phyloP scores from a whole-genome alignment of 1,139 yeast species.

The Taphrina betulina region DNA sequence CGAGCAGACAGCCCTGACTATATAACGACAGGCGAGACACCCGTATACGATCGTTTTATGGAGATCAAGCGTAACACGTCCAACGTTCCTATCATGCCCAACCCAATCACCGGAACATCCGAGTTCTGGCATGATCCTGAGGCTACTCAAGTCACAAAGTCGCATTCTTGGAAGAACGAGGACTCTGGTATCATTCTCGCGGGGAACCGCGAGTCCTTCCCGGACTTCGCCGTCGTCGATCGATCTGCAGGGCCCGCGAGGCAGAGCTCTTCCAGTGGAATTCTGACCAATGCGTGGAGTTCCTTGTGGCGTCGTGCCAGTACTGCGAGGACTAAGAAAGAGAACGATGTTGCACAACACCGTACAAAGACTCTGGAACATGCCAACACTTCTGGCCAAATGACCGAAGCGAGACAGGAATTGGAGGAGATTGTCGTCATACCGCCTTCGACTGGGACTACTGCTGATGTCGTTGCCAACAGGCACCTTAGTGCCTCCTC shows the following conservation, averaged over 20 bases:
- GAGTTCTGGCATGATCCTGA: constrained; percentile 20
- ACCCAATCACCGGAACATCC: constrained; percentile 8
- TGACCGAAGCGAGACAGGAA: neutral
- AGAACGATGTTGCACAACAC: constrained; percentile 27
- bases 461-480: neutral
- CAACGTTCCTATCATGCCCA: neutral
- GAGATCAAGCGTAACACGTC: too few species aligned
- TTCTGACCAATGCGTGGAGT: constrained; percentile 18
- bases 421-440: neutral
- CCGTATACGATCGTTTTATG: too few species aligned
- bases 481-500: constrained; percentile 3
- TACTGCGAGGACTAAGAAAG: constrained; percentile 22
- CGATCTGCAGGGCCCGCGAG: neutral
- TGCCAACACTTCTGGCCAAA: neutral
- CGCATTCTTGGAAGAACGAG: neutral
- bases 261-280: constrained; percentile 3
- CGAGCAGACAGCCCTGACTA: neutral
- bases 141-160: neutral
- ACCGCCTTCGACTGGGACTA: neutral
- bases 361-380: neutral
- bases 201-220: constrained; percentile 27
- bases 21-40: neutral
- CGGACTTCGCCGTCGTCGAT: constrained; percentile 23
- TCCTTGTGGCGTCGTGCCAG: constrained; percentile 29
- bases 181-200: constrained; percentile 6